Evolutionary conservation across 1,284 basidiomycete genomes (phyloP).

Genomic region (Ustilago trichophora): DNA sequence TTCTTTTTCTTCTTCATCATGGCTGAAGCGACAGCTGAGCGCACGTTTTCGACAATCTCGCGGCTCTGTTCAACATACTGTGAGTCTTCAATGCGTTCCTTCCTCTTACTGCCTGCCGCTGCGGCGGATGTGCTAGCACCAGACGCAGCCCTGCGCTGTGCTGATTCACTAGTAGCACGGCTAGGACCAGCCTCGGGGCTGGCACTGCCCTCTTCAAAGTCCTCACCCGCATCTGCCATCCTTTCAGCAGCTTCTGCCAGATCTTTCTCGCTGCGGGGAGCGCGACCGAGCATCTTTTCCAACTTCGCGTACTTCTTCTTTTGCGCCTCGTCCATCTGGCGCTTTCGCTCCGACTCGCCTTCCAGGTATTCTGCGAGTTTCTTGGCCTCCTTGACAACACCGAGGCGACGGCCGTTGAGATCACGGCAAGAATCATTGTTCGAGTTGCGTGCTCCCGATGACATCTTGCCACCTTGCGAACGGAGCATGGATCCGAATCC

Average conservation of each 20-base stretch:
- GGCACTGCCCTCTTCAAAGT: constrained; percentile 41
- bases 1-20: constrained; percentile 55
- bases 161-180: neutral
- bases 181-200: constrained; percentile 24
- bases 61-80: constrained; percentile 90
- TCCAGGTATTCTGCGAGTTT: constrained; percentile 91
- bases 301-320: constrained; percentile 85
- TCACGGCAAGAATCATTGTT: constrained; percentile 97
- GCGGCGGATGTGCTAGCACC: neutral
- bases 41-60: constrained; percentile 90
- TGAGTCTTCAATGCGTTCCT: constrained; percentile 81
- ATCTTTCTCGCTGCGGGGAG: constrained; percentile 55
- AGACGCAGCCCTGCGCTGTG: constrained; percentile 1
- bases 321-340: constrained; percentile 72
- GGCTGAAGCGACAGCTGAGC: constrained; percentile 79
- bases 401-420: constrained; percentile 85
- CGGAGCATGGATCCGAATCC: constrained; percentile 96
- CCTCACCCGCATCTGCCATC: constrained; percentile 59
- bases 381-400: constrained; percentile 95
- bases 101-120: constrained; percentile 76
- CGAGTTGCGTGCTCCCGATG: constrained; percentile 70
- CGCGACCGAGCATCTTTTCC: constrained; percentile 69
- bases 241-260: constrained; percentile 64
- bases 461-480: constrained; percentile 97
- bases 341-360: constrained; percentile 80